A percentile compares a stretch with the other conserved stretches of the same genome.
phyloP scores from a whole-genome alignment of 169 alveolate genomes.

The Plasmodium fragile region DNA sequence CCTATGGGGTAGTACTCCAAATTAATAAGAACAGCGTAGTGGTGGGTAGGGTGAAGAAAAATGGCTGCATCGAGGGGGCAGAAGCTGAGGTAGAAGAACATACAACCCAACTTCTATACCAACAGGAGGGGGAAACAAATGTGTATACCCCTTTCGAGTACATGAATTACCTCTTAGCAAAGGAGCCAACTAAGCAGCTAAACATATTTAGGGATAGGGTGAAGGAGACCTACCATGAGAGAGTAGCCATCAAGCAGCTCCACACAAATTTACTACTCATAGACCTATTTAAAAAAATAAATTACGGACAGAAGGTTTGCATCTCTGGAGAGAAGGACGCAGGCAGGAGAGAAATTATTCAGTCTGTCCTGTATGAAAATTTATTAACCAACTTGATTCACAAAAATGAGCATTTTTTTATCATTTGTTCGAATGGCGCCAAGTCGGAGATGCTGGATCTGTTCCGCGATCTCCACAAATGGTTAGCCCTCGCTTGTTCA shows the following conservation, averaged over 20 bases:
- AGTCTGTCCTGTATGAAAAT: slow-evolving; percentile 40
- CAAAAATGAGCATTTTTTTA: slow-evolving; percentile 56
- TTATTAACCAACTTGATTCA: slow-evolving; percentile 25
- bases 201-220: slow-evolving; percentile 13
- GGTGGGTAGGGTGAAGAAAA: slow-evolving; percentile 22
- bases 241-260: slow-evolving; percentile 20
- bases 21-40: slow-evolving; percentile 21
- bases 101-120: neutral
- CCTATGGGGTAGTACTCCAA: slow-evolving; percentile 58
- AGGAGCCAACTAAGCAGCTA: neutral
- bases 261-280: slow-evolving; percentile 9
- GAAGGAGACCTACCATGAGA: slow-evolving; percentile 19
- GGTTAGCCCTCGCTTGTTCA: neutral
- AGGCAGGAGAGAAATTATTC: slow-evolving; percentile 12
- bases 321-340: slow-evolving; percentile 12
- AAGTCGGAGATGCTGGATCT: slow-evolving; percentile 25
- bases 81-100: neutral
- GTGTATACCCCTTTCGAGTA: slow-evolving; percentile 58
- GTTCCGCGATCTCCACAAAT: slow-evolving; percentile 13
- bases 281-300: slow-evolving; percentile 32
- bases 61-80: neutral
- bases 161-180: slow-evolving; percentile 5
- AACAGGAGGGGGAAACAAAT: slow-evolving; percentile 8
- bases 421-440: slow-evolving; percentile 41
- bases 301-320: slow-evolving; percentile 57